phyloP scores from a whole-genome alignment of 2,329 filamentous ascomycete genomes.

The Fusarium tjaetaba region DNA sequence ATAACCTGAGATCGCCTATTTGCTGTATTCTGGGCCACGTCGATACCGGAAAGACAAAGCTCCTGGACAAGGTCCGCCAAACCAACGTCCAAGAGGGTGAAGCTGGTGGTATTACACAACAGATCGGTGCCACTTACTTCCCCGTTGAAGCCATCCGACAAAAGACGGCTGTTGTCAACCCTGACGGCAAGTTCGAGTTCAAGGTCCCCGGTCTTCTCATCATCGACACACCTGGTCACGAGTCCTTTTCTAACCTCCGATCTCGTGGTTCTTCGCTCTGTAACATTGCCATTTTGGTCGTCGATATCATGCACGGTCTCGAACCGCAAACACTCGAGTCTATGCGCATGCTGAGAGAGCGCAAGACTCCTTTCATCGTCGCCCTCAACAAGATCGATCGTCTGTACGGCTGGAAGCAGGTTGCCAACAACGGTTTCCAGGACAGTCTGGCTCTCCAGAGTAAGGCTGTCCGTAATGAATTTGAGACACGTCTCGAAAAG shows the following conservation, averaged over 20 bases:
- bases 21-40: constrained; percentile 99
- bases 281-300: constrained; percentile 98
- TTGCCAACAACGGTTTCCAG: constrained; percentile 98
- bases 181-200: constrained; percentile 90
- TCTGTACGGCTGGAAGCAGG: constrained; percentile 98
- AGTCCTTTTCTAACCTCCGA: constrained; percentile 98
- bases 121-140: constrained; percentile 99
- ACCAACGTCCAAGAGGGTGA: constrained; percentile 99
- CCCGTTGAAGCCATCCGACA: constrained; percentile 90
- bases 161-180: constrained; percentile 94
- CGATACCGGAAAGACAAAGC: constrained; percentile 99
- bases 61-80: constrained; percentile 97
- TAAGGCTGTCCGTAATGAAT: constrained; percentile 94
- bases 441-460: constrained; percentile 90
- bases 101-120: constrained; percentile 98
- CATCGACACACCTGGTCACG: constrained; percentile 99
- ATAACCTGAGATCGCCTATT: constrained; percentile 95
- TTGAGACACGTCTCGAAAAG: constrained; percentile 86
- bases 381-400: constrained; percentile 99
- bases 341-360: constrained; percentile 90
- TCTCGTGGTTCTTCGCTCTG: constrained; percentile 97
- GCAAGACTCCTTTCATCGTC: constrained; percentile 97
- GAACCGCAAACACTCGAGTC: constrained; percentile 98
- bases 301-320: constrained; percentile 99
- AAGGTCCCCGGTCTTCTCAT: constrained; percentile 96